A percentile compares a stretch with the other conserved stretches of the same genome.
phyloP scores from a whole-genome alignment of 257 asterid genomes.

The Anisodus tanguticus region DNA sequence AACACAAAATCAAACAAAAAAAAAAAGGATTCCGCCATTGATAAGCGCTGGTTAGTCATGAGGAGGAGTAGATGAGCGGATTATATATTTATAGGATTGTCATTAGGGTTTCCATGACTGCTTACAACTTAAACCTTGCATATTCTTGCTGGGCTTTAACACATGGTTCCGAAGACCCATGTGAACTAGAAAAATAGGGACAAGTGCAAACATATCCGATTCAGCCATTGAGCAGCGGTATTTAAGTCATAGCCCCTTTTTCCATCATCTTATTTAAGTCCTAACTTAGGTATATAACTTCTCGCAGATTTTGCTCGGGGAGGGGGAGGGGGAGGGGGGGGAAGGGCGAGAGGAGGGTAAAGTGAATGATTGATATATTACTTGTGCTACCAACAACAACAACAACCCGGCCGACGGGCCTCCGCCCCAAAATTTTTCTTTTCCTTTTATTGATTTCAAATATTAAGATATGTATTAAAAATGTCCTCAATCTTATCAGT shows the following conservation, averaged over 20 bases:
- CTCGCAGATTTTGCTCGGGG: too few relatives aligned
- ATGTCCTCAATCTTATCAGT: too few relatives aligned
- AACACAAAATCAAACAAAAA: background rate
- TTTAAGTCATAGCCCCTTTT: background rate
- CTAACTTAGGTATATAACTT: too few relatives aligned
- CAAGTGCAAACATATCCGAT: background rate
- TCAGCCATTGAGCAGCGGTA: background rate
- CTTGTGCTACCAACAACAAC: too few relatives aligned
- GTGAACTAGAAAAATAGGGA: background rate
- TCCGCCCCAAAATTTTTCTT: too few relatives aligned
- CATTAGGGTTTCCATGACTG: conserved; percentile 19
- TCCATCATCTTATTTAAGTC: too few relatives aligned
- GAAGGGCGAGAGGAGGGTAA: too few relatives aligned
- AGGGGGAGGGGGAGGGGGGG: too few relatives aligned
- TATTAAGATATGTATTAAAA: too few relatives aligned
- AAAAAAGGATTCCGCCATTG: background rate
- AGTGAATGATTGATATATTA: too few relatives aligned
- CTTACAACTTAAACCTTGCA: background rate
- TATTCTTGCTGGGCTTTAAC: background rate
- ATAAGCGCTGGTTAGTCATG: background rate
- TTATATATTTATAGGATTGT: background rate
- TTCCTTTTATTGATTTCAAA: too few relatives aligned
- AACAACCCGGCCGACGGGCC: too few relatives aligned
- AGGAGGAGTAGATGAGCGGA: background rate
- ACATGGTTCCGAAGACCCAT: background rate